Percentiles rank a stretch among this genome's conserved stretches.
Evolutionary conservation across 352 stramenopile genomes (phyloP).

Genomic region (Globisporangium heterothallicum): DNA sequence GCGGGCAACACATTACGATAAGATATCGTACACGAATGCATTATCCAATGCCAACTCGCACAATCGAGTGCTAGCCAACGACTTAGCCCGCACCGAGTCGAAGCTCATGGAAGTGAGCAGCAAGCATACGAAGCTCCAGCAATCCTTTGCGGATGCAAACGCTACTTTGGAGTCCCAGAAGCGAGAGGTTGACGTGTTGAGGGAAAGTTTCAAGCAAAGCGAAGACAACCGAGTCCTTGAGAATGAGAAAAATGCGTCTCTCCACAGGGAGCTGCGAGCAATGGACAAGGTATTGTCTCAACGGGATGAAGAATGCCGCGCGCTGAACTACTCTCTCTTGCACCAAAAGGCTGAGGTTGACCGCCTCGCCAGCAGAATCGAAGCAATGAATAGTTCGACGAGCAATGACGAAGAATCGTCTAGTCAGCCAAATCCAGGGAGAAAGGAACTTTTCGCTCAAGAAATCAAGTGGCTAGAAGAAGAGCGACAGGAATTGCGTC

Average conservation of each 20-base stretch:
- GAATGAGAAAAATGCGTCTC: constrained; percentile 63
- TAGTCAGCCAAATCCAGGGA: constrained; percentile 12
- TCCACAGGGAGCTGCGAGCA: constrained; percentile 59
- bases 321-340: constrained; percentile 46
- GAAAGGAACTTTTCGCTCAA: constrained; percentile 38
- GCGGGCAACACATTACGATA: constrained; percentile 75
- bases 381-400: constrained; percentile 20
- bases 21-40: constrained; percentile 78
- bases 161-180: constrained; percentile 32
- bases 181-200: constrained; percentile 56
- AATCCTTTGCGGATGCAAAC: constrained; percentile 33
- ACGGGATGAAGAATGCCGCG: constrained; percentile 64
- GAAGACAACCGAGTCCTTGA: constrained; percentile 49
- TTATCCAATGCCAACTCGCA: constrained; percentile 75
- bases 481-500: constrained; percentile 47
- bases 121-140: constrained; percentile 36
- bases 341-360: constrained; percentile 57
- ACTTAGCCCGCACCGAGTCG: constrained; percentile 50
- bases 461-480: constrained; percentile 76
- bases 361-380: constrained; percentile 32
- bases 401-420: constrained; percentile 1
- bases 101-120: constrained; percentile 40
- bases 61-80: constrained; percentile 55
- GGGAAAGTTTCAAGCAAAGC: constrained; percentile 45
- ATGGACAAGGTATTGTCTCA: constrained; percentile 69